Conservation (phyloP, 768 basidiomycete species). For the Tephrocybe sp. region DNA sequence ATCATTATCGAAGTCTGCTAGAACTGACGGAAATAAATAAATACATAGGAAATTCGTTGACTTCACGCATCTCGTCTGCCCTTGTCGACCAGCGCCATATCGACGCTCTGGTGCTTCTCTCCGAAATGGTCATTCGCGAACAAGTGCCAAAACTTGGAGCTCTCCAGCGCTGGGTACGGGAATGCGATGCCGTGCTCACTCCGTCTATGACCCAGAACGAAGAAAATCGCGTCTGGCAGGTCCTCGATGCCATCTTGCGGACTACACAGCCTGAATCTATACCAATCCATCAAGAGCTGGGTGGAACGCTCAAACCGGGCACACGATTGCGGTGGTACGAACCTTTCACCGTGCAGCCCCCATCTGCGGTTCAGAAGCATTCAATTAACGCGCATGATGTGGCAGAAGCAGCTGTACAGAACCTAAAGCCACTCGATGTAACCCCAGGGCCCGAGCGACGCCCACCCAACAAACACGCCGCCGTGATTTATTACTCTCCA, state of each 20-base stretch:
- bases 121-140: constrained; percentile 48
- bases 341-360: constrained; percentile 29
- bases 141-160: constrained; percentile 52
- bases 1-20: background rate
- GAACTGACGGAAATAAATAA: background rate
- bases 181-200: constrained; percentile 53
- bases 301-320: constrained; percentile 25
- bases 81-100: constrained; percentile 42
- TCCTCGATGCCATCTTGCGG: constrained; percentile 49
- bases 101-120: constrained; percentile 53
- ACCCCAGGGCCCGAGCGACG: constrained; percentile 47
- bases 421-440: constrained; percentile 30
- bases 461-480: constrained; percentile 53
- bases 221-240: constrained; percentile 43
- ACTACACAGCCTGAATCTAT: constrained; percentile 40
- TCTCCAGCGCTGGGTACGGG: constrained; percentile 56
- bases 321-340: constrained; percentile 32
- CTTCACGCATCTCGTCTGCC: constrained; percentile 39
- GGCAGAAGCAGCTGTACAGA: constrained; percentile 14
- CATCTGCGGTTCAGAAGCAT: constrained; percentile 9
- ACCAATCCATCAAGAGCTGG: constrained; percentile 16
- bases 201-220: constrained; percentile 37
- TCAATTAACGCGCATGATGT: constrained; percentile 16
- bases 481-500: constrained; percentile 46
- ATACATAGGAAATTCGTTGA: constrained; percentile 31